phyloP scores from a whole-genome alignment of 106 monocot species.

The Allium sativum region DNA sequence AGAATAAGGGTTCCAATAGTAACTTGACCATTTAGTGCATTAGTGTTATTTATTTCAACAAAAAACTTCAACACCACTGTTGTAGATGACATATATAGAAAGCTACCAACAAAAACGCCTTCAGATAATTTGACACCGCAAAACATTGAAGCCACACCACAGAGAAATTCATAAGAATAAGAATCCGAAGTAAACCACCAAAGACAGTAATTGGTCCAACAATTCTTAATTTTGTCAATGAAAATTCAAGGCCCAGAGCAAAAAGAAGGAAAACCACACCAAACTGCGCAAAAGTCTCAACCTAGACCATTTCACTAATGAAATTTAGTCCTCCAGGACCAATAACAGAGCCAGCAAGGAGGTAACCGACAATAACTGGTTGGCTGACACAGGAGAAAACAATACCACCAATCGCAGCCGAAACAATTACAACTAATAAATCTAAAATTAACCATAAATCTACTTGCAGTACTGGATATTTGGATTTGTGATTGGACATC shows the following conservation, averaged over 20 bases:
- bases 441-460: slow-evolving; percentile 90
- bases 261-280: slow-evolving; percentile 92
- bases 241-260: slow-evolving; percentile 89
- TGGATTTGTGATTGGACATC: slow-evolving; percentile 95
- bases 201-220: slow-evolving; percentile 93
- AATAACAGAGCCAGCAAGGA: slow-evolving; percentile 85
- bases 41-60: too few relatives aligned
- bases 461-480: slow-evolving; percentile 78
- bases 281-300: slow-evolving; percentile 84
- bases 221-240: slow-evolving; percentile 67
- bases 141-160: slow-evolving; percentile 72
- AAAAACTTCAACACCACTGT: slow-evolving; percentile 87
- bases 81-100: slow-evolving; percentile 95
- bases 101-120: slow-evolving; percentile 75
- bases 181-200: slow-evolving; percentile 82
- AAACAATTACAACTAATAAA: slow-evolving; percentile 77
- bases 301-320: slow-evolving; percentile 95
- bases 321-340: slow-evolving; percentile 85
- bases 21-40: too few relatives aligned
- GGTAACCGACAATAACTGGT: slow-evolving; percentile 80
- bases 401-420: slow-evolving; percentile 73
- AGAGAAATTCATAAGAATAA: slow-evolving; percentile 85
- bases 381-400: slow-evolving; percentile 88
- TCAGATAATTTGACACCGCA: slow-evolving; percentile 71
- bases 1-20: too few relatives aligned